Percentiles rank a stretch among this genome's conserved stretches.
Evolutionary conservation across 306 rosid species (phyloP).

Genomic region (Spatholobus suberectus): DNA sequence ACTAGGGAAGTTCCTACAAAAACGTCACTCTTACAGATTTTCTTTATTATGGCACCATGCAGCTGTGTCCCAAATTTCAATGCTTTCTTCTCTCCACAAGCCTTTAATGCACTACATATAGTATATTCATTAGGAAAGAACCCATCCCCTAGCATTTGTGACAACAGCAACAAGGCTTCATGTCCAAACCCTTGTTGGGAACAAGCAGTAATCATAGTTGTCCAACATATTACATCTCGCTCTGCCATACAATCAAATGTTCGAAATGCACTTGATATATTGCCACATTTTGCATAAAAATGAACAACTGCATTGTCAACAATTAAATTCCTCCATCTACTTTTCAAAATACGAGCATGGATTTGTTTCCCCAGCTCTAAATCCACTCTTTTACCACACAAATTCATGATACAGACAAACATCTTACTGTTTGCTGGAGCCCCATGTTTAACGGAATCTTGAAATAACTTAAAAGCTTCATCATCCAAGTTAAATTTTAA

Average conservation of each 20-base stretch:
- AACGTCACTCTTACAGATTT: conserved; percentile 68
- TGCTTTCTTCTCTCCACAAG: conserved; percentile 75
- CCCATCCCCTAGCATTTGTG: conserved; percentile 68
- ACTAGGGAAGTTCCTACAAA: conserved; percentile 81
- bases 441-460: conserved; percentile 52
- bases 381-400: conserved; percentile 67
- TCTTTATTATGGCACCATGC: conserved; percentile 76
- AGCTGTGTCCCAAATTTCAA: conserved; percentile 75
- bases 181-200: conserved; percentile 77
- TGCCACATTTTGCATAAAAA: conserved; percentile 77
- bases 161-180: conserved; percentile 66
- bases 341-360: conserved; percentile 74
- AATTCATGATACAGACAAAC: conserved; percentile 81
- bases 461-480: conserved; percentile 71
- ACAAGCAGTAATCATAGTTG: conserved; percentile 87
- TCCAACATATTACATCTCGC: conserved; percentile 85
- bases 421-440: conserved; percentile 68
- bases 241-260: conserved; percentile 67
- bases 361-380: conserved; percentile 74
- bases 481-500: conserved; percentile 60
- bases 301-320: conserved; percentile 71
- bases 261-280: conserved; percentile 62
- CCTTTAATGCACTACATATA: conserved; percentile 77
- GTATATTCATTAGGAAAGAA: conserved; percentile 82
- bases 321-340: conserved; percentile 71